Conservation (phyloP, 2,329 filamentous ascomycete genomes). For the Polytolypa hystricis region DNA sequence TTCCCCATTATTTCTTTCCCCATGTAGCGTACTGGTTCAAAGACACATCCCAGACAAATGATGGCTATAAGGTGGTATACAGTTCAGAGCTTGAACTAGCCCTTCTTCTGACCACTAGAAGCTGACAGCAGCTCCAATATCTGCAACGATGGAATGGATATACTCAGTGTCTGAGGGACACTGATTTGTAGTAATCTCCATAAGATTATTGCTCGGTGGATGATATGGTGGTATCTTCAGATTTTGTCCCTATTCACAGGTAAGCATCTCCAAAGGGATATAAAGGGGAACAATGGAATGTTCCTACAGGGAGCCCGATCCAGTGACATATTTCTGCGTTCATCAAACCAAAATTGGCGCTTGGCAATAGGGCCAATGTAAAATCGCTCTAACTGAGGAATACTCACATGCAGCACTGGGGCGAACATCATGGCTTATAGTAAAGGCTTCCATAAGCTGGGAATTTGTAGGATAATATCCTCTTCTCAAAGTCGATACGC, state of each 20-base stretch:
- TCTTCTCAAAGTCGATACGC: slow-evolving; percentile 18
- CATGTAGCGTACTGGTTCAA: too few species aligned
- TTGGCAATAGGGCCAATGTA: slow-evolving; percentile 19
- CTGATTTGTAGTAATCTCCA: too few species aligned
- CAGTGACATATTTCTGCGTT: slow-evolving; percentile 16
- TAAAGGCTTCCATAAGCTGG: slow-evolving; percentile 21
- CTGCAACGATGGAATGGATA: too few species aligned
- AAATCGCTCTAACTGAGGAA: slow-evolving; percentile 15
- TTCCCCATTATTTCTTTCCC: too few species aligned
- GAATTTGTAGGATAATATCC: slow-evolving; percentile 18
- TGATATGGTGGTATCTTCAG: slow-evolving; percentile 16
- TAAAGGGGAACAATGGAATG: slow-evolving; percentile 3
- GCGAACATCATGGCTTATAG: slow-evolving; percentile 15
- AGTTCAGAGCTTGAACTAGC: too few species aligned
- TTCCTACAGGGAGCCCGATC: slow-evolving; percentile 18
- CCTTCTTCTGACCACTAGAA: too few species aligned
- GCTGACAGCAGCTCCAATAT: too few species aligned
- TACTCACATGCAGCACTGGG: slow-evolving; percentile 4
- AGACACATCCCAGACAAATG: too few species aligned
- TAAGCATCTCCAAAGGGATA: background rate
- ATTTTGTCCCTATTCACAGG: slow-evolving; percentile 4
- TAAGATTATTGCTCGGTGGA: slow-evolving; percentile 17
- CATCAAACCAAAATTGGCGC: slow-evolving; percentile 21
- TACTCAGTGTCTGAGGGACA: too few species aligned
- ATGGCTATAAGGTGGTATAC: too few species aligned